Evolutionary conservation across 2,329 filamentous ascomycete genomes (phyloP), one percentile per base, ranked within the genome.

Genomic region (Hortaea werneckii): DNA sequence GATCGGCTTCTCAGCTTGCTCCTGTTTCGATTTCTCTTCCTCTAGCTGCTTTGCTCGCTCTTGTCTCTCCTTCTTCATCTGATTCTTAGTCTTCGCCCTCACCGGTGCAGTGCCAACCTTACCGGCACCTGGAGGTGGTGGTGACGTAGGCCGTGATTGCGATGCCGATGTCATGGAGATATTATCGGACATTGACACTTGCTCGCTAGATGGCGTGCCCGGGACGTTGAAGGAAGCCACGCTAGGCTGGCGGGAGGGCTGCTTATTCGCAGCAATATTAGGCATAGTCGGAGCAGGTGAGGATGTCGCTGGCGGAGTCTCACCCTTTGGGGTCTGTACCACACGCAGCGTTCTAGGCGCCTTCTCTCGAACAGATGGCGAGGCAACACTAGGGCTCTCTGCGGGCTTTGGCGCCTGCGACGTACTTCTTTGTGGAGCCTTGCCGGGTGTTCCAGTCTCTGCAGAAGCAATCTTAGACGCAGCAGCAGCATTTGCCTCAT

Each of bases 141-240:
- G 85, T 4, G 85, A 87, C 58, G 74, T 85, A 11, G 84, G 79
- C 38, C 85, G 77, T 10, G 85, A 86, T 30, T 84, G 67, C 1
- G 84, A 85, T 2, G 80, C 75, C 11, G 85, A 89, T 4, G 86
- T 74, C 20, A 88, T 70, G 0, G 83, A 88, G 8, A 84, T 80
- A 45, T 77, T 86, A 59, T 90, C 85, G 8, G 59, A 60, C 26
- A 61, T 58, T n/a, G 83, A 87, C 32, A 86, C 73, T 46, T 79
- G 71, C 57, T 89, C 85, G 58, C 83, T 88, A 1, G 70, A 77
- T 0, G 85, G 84, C 1, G 85, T 88, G 28, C 79, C 80, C n/a
- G 85, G 83, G 5, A 77, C 71, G 46, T 82, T 77, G 42, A 73
- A 65, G 1, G 78, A 80, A 6, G 77, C 74, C 9, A 80, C 63